Percentiles rank a stretch among this genome's conserved stretches.
phyloP scores from a whole-genome alignment of 140 eudicot genomes.

The Flaveria floridana region DNA sequence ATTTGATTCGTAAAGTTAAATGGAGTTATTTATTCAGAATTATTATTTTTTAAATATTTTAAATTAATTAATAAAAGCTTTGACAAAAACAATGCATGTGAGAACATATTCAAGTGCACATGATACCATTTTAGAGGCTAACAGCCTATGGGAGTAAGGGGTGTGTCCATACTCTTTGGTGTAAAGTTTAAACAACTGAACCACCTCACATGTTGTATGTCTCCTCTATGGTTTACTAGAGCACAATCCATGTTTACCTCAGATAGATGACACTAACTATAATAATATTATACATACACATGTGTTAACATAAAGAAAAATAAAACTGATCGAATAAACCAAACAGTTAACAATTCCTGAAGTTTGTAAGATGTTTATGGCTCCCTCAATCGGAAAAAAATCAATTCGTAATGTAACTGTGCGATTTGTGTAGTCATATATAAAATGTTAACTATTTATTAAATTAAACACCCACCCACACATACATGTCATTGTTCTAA shows the following conservation, averaged over 20 bases:
- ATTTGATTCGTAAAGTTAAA: no score
- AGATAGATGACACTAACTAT: background rate
- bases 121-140: conserved; percentile 27
- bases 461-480: no score
- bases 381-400: no score
- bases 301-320: no score
- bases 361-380: no score
- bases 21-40: background rate
- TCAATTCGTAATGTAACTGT: no score
- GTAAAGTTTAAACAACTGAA: conserved; percentile 3
- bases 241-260: conserved; percentile 8
- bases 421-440: no score
- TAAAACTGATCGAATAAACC: no score
- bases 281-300: no score
- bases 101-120: conserved; percentile 18
- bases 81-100: conserved; percentile 27
- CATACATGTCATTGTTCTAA: no score
- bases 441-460: no score
- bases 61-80: background rate
- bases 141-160: conserved; percentile 6
- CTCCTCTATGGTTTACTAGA: conserved; percentile 5
- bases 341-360: no score
- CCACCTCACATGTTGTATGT: conserved; percentile 34
- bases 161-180: conserved; percentile 25
- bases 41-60: background rate